Percentiles rank a stretch among this genome's conserved stretches.
These are phyloP conservation scores for Metschnikowia peoriensis DNA, from an alignment of 805 yeast species.

Conservation along the genomic window DNA sequence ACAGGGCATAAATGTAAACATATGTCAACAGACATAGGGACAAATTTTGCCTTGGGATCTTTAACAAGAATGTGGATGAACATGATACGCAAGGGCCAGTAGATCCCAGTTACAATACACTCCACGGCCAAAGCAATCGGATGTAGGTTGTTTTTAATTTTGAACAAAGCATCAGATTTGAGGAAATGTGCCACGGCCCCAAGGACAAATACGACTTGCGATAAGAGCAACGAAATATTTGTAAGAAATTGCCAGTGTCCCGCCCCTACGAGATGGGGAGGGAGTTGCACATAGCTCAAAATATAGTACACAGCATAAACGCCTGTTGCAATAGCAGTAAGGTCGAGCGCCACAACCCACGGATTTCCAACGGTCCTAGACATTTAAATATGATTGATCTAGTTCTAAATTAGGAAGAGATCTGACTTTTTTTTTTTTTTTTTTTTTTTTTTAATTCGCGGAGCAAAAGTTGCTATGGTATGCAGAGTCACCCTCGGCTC, in stretches of 20 bases:
- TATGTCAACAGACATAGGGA: conserved; percentile 54
- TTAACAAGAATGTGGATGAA: conserved; percentile 47
- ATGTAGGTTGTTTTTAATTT: conserved; percentile 42
- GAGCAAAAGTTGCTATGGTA: background rate
- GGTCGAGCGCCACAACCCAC: conserved; percentile 23
- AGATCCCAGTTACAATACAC: conserved; percentile 57
- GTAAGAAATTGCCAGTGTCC: conserved; percentile 76
- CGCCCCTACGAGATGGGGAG: conserved; percentile 49
- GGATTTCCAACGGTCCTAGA: conserved; percentile 32
- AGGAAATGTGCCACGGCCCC: conserved; percentile 38
- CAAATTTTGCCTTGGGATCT: conserved; percentile 28
- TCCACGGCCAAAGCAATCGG: conserved; percentile 60
- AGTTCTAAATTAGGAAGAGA: no score
- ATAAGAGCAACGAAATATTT: conserved; percentile 53
- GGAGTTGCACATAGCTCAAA: conserved; percentile 35
- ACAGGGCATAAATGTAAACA: conserved; percentile 62
- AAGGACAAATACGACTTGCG: conserved; percentile 42
- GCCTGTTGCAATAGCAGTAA: conserved; percentile 28
- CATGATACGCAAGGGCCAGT: conserved; percentile 67
- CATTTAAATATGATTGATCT: background rate
- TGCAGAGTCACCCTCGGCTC: background rate
- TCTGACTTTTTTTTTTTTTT: background rate
- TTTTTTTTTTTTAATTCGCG: background rate
- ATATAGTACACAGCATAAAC: conserved; percentile 25
- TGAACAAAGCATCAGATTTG: conserved; percentile 23